These are phyloP conservation scores for Eimeria acervulina DNA, from an alignment of 169 alveolate genomes.

Conservation along the genomic window DNA sequence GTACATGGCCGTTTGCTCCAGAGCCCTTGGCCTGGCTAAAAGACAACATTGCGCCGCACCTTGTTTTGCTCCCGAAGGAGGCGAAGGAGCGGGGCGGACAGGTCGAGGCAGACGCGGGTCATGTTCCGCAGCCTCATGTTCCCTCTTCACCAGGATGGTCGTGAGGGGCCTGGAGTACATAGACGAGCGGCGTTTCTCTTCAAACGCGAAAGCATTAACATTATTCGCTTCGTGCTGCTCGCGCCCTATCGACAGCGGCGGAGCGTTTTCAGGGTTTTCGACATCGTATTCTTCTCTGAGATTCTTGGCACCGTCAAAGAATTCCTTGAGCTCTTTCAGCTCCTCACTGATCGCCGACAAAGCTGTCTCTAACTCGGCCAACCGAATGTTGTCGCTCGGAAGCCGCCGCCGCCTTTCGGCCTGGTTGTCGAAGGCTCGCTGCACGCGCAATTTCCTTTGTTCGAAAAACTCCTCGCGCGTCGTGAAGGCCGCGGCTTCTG, in stretches of 20 bases:
- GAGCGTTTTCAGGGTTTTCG: neutral
- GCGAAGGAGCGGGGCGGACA: too few relatives aligned
- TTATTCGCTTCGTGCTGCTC: neutral
- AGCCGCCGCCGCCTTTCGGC: conserved; percentile 15
- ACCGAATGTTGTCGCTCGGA: neutral
- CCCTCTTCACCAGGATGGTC: neutral
- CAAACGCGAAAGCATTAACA: neutral
- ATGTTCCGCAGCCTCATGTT: too few relatives aligned
- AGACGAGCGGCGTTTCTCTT: neutral
- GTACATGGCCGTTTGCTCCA: neutral
- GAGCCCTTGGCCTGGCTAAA: neutral
- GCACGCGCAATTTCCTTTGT: neutral
- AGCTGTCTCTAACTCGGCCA: neutral
- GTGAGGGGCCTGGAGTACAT: neutral
- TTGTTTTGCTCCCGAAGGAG: neutral
- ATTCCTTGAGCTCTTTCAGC: neutral
- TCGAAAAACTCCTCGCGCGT: neutral
- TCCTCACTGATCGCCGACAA: neutral
- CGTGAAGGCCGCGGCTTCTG: neutral
- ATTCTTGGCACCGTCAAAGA: neutral
- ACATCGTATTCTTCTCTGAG: neutral
- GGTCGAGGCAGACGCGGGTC: too few relatives aligned
- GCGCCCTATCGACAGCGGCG: neutral
- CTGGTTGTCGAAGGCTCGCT: conserved; percentile 10
- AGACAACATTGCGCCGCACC: neutral